Evolutionary conservation across 768 basidiomycete genomes (phyloP).

Genomic region (Macrolepiota dolichaula): DNA sequence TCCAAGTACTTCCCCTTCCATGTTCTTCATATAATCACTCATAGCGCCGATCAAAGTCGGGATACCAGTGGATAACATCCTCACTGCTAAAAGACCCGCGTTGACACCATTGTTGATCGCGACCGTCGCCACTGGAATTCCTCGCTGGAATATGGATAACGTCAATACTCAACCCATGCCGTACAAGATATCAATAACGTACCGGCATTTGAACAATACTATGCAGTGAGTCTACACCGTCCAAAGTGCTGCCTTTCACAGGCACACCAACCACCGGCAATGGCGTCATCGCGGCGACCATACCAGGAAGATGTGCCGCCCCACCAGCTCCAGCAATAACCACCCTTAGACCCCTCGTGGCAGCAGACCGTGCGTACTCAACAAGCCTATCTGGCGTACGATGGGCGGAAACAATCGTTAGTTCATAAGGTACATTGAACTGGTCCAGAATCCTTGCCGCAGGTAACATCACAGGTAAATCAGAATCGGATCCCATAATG

Average conservation of each 20-base stretch:
- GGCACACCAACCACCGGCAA: slow-evolving; percentile 96
- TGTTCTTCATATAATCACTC: slow-evolving; percentile 64
- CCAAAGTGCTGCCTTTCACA: slow-evolving; percentile 89
- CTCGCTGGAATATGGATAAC: slow-evolving; percentile 53
- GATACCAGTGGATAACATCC: slow-evolving; percentile 79
- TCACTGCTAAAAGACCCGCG: slow-evolving; percentile 86
- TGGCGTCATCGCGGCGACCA: slow-evolving; percentile 94
- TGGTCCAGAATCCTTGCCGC: slow-evolving; percentile 79
- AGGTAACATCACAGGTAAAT: slow-evolving; percentile 90
- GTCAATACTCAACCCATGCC: not conserved
- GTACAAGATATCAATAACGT: slow-evolving; percentile 27
- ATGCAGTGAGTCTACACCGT: slow-evolving; percentile 95
- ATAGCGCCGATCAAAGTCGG: slow-evolving; percentile 64
- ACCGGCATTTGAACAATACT: slow-evolving; percentile 99
- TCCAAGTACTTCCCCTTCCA: slow-evolving; percentile 73
- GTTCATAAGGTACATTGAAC: slow-evolving; percentile 87
- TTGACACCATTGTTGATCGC: slow-evolving; percentile 96
- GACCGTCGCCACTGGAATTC: slow-evolving; percentile 95
- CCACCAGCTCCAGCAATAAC: slow-evolving; percentile 98
- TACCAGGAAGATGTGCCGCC: slow-evolving; percentile 95
- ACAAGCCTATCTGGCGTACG: slow-evolving; percentile 87
- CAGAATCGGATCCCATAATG: slow-evolving; percentile 99
- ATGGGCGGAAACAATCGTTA: slow-evolving; percentile 96
- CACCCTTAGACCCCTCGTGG: slow-evolving; percentile 58
- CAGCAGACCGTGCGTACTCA: slow-evolving; percentile 74